These are phyloP conservation scores for Globisporangium solare DNA, from an alignment of 352 stramenopile species.

Conservation along the genomic window DNA sequence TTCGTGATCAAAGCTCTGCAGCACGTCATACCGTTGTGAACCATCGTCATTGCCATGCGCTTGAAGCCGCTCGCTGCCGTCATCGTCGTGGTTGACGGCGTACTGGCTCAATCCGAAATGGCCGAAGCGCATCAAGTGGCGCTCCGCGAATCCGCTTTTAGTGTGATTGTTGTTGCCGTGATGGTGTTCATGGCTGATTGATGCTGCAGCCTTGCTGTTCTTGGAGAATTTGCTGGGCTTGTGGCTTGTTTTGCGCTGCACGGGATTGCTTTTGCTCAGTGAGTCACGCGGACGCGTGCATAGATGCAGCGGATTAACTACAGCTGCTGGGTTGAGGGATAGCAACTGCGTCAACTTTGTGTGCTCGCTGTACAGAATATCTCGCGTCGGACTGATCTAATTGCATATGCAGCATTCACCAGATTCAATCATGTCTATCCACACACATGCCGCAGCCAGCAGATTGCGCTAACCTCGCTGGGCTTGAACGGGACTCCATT, in stretches of 20 bases:
- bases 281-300: too few relatives aligned
- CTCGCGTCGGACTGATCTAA: conserved; percentile 40
- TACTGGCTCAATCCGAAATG: conserved; percentile 6
- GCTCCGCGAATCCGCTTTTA: conserved; percentile 2
- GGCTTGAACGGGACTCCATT: conserved; percentile 57
- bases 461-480: conserved; percentile 28
- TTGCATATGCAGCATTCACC: neutral
- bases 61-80: neutral
- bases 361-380: conserved; percentile 47
- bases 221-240: neutral
- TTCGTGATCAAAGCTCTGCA: conserved; percentile 26
- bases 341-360: conserved; percentile 46
- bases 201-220: neutral
- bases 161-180: conserved; percentile 10
- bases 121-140: conserved; percentile 8
- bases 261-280: too few relatives aligned
- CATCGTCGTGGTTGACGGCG: neutral
- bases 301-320: neutral
- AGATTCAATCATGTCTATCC: neutral
- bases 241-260: conserved; percentile 1
- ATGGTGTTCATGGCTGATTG: neutral
- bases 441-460: too few relatives aligned
- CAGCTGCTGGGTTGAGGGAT: conserved; percentile 19
- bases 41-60: neutral
- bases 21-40: too few relatives aligned